Conservation (phyloP, 2,329 filamentous ascomycete species). For the Cadophora malorum region DNA sequence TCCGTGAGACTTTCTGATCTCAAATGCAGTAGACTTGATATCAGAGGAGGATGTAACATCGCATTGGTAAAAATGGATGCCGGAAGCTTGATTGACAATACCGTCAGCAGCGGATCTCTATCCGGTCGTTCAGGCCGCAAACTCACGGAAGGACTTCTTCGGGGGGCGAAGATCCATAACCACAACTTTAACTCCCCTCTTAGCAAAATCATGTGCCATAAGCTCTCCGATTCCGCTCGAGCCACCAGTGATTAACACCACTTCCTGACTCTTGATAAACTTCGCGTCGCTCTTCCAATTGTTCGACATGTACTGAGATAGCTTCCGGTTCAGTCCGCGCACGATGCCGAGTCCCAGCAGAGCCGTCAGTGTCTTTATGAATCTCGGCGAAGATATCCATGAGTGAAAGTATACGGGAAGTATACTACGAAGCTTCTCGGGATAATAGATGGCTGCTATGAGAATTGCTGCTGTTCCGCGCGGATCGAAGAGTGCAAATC, state of each 20-base stretch:
- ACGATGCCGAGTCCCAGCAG: slow-evolving; percentile 60
- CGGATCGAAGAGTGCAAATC: slow-evolving; percentile 32
- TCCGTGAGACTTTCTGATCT: slow-evolving; percentile 62
- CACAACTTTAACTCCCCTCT: slow-evolving; percentile 68
- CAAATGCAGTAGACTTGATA: slow-evolving; percentile 57
- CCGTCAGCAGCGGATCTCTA: slow-evolving; percentile 7
- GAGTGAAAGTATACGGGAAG: slow-evolving; percentile 32
- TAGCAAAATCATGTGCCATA: slow-evolving; percentile 68
- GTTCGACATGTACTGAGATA: slow-evolving; percentile 57
- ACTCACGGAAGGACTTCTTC: slow-evolving; percentile 26
- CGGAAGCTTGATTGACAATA: slow-evolving; percentile 49
- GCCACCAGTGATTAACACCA: slow-evolving; percentile 78
- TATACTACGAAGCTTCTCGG: slow-evolving; percentile 33
- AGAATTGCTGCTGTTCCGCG: slow-evolving; percentile 37
- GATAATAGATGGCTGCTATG: slow-evolving; percentile 37
- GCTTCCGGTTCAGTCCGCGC: slow-evolving; percentile 54
- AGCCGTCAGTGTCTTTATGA: slow-evolving; percentile 32
- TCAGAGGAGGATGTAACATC: slow-evolving; percentile 66
- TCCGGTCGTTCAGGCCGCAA: slow-evolving; percentile 6
- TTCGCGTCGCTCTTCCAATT: slow-evolving; percentile 56
- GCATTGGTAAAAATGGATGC: slow-evolving; percentile 69
- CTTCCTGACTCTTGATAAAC: slow-evolving; percentile 70
- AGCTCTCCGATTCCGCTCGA: slow-evolving; percentile 73
- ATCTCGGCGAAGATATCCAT: slow-evolving; percentile 30
- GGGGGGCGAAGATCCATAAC: slow-evolving; percentile 68